Base-by-base conservation (phyloP, 2,329 filamentous ascomycete genomes). In the Penicillium sp. region DNA sequence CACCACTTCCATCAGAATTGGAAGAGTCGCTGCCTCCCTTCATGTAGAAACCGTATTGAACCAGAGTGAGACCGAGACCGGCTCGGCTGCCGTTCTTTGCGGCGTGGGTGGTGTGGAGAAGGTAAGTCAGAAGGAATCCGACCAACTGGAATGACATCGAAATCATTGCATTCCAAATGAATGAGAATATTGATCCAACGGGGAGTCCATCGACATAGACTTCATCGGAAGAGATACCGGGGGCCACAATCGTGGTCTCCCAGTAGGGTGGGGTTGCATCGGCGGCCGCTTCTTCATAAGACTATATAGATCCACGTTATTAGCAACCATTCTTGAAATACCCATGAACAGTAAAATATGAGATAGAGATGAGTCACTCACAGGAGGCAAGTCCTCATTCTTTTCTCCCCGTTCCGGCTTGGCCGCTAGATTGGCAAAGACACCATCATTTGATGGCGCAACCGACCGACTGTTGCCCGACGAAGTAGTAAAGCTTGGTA, bases 31-130 rank as follows among this genome's bases (percentile, higher is more conserved):
- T 77, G 29, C 81, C 78, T 46, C 85, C 85, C 72, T 92, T 95
- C 91, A 98, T 96, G 67, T 92, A 92, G 76, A 99, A 98, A 31
- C 95, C 95, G 70, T 96, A 98, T 74, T 98, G 93, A 48, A 99
- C 92, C 11, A 99, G 84, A 0, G 93, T 97, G 66, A 99, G 91
- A 60, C 95, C 95, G 50, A 99, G 88, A 53, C 95, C 95, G 51
- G 93, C 93, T 69, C 92, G 90, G 46, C 93, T 96, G 50, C 95
- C 95, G 73, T 99, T 96, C 80, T 99, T 99, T 68, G 95, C 95
- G 4, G 95, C 95, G 75, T 99, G 95, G 8, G 93, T 96, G 29
- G 95, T 98, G 82, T 99, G 95, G 3, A 99, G 85, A 56, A 99
- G 90, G 75, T 99, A 99, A 27, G 95, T 98, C 68, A 99, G 89